A percentile compares a stretch with the other conserved stretches of the same genome.
phyloP scores from a whole-genome alignment of 352 stramenopile species.

The Pythium grandisporangium region DNA sequence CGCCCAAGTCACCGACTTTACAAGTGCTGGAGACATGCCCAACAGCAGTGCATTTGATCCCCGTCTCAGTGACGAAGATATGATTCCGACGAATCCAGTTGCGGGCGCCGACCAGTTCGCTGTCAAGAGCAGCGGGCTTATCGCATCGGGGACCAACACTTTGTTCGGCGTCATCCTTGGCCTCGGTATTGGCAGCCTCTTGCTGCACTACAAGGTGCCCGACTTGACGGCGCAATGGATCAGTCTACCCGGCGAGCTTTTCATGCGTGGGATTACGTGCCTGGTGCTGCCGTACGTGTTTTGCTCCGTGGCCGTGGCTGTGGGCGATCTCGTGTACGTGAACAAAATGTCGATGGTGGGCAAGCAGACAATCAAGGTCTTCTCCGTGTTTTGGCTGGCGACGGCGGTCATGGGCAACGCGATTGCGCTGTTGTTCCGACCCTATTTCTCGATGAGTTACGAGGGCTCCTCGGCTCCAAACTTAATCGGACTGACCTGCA shows the following conservation, averaged over 20 bases:
- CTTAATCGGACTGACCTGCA: conserved; percentile 34
- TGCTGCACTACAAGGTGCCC: conserved; percentile 29
- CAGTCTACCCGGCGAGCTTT: conserved; percentile 62
- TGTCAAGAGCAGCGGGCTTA: not conserved
- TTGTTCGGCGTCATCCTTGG: conserved; percentile 41
- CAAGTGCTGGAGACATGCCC: too few relatives aligned
- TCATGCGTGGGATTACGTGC: conserved; percentile 62
- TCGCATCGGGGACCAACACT: conserved; percentile 38
- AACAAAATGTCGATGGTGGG: conserved; percentile 68
- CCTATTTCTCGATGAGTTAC: conserved; percentile 29
- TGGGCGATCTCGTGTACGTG: conserved; percentile 67
- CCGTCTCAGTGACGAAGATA: too few relatives aligned
- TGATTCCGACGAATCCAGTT: too few relatives aligned
- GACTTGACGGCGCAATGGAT: conserved; percentile 39
- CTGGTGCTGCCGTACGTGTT: conserved; percentile 80
- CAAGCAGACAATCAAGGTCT: conserved; percentile 55
- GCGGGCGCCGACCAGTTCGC: too few relatives aligned
- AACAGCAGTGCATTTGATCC: too few relatives aligned
- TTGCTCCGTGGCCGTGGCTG: conserved; percentile 63
- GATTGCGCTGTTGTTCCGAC: conserved; percentile 44
- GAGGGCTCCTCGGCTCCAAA: conserved; percentile 20
- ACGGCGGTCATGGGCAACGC: conserved; percentile 37
- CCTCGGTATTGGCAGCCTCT: conserved; percentile 35
- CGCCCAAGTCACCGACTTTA: not conserved
- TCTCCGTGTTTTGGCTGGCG: conserved; percentile 44